phyloP scores from a whole-genome alignment of 176 grass and related monocot species.

The Areca catechu region DNA sequence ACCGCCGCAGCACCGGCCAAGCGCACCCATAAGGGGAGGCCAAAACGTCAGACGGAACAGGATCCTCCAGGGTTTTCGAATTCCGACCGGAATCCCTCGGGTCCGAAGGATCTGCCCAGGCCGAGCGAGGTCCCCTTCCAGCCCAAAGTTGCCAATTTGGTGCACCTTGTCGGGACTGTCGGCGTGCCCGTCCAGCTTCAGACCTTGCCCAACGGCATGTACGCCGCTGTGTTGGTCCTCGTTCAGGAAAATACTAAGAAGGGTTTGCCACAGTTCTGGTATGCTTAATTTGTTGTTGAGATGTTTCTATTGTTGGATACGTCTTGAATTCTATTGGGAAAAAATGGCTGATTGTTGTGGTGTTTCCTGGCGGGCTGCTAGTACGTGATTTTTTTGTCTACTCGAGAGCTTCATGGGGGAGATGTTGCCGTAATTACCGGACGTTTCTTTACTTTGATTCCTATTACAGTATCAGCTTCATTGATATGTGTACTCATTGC shows the following conservation, averaged over 20 bases:
- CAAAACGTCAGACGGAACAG: neutral
- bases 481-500: no score
- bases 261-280: constrained; percentile 60
- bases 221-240: constrained; percentile 58
- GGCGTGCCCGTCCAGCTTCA: constrained; percentile 59
- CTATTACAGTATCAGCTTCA: no score
- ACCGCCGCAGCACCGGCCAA: neutral
- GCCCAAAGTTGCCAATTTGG: constrained; percentile 48
- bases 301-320: no score
- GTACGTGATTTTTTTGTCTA: no score
- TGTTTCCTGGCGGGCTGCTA: no score
- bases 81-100: no score
- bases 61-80: neutral
- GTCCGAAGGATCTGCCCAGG: constrained; percentile 19
- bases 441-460: no score
- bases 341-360: no score
- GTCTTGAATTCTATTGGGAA: no score
- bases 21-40: neutral
- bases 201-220: constrained; percentile 29
- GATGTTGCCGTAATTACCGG: no score
- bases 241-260: constrained; percentile 20
- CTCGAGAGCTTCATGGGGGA: no score
- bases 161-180: constrained; percentile 54
- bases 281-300: no score
- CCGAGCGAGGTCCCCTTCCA: constrained; percentile 67